Conservation (phyloP, 2,329 filamentous ascomycete genomes). For the Clonostachys byssicola region DNA sequence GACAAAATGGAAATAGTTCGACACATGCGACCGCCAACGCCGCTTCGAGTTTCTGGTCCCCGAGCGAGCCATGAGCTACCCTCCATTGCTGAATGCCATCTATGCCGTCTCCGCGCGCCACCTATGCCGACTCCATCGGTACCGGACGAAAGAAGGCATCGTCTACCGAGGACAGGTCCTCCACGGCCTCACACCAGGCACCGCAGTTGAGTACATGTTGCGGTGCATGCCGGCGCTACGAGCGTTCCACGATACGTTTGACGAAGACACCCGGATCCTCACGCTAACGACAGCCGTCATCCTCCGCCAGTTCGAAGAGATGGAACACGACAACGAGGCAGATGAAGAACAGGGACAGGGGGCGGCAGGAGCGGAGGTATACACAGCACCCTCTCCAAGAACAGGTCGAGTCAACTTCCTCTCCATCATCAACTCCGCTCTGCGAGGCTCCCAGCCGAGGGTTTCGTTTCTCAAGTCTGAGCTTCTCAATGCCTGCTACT, state of each 20-base stretch:
- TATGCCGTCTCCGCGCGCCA: slow-evolving; percentile 32
- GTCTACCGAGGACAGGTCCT: slow-evolving; percentile 12
- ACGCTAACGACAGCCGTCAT: slow-evolving; percentile 33
- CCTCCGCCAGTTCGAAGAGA: slow-evolving; percentile 31
- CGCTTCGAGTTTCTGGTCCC: slow-evolving; percentile 32
- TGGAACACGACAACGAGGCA: slow-evolving; percentile 28
- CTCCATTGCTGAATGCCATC: slow-evolving; percentile 29
- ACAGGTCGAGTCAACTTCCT: slow-evolving; percentile 26
- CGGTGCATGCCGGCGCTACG: slow-evolving; percentile 30
- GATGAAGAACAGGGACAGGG: not conserved
- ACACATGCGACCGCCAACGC: slow-evolving; percentile 6
- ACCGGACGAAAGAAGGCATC: slow-evolving; percentile 23
- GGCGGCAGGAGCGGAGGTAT: not conserved
- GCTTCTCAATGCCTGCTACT: slow-evolving; percentile 32
- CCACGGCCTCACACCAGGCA: slow-evolving; percentile 12
- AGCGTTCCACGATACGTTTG: slow-evolving; percentile 25
- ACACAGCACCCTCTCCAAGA: not conserved
- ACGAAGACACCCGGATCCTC: slow-evolving; percentile 31
- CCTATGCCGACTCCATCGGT: slow-evolving; percentile 23
- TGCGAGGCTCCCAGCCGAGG: slow-evolving; percentile 26
- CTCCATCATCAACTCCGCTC: slow-evolving; percentile 31
- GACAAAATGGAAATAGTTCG: not conserved
- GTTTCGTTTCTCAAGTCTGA: slow-evolving; percentile 24
- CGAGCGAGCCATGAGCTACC: slow-evolving; percentile 21
- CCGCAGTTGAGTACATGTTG: slow-evolving; percentile 31